Base-by-base conservation (phyloP, 2,329 filamentous ascomycete species). In the Cladosporium sp. region DNA sequence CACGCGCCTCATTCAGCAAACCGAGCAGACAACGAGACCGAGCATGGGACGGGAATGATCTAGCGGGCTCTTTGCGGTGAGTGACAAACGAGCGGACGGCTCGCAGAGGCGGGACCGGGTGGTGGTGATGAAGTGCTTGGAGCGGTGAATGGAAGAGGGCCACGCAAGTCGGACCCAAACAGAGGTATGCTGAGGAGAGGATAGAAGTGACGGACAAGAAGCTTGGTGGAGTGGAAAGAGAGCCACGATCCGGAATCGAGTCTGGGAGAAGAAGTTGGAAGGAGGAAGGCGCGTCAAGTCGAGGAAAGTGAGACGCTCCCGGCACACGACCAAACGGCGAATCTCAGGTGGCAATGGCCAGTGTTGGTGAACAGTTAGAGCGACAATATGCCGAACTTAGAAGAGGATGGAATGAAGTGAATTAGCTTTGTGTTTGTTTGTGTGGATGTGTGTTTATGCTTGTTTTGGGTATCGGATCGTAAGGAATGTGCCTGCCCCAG, bases 401-500 rank as follows among this genome's bases (percentile, higher is more conserved):
- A 27, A 4, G 9, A 9, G 22, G 22, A 27, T 27, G n/a, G n/a
- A n/a, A n/a, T n/a, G n/a, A n/a, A n/a, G n/a, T n/a, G n/a, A n/a
- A n/a, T n/a, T n/a, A n/a, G n/a, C n/a, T n/a, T n/a, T n/a, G n/a
- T n/a, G 38, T 12, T 30, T 49, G 47, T 49, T 39, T 43, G 47
- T 49, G n/a, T n/a, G n/a, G n/a, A n/a, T n/a, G n/a, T n/a, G n/a
- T 27, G 39, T 30, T 43, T 38, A 38, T 38, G 35, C 38, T 29
- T 49, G 38, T 49, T 49, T 19, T 42, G 47, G 15, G 38, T 4
- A 18, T 32, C n/a, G 30, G 7, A 9, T 11, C 25, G 15, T 27
- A 27, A 49, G 47, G 47, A 49, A 49, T 49, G 46, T 35, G 13
- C 2, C 9, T n/a, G n/a, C 20, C 32, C 18, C 35, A n/a, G n/a